Evolutionary conservation across 1,139 yeast genomes (phyloP).

Genomic region (Scheffersomyces parashehatae): DNA sequence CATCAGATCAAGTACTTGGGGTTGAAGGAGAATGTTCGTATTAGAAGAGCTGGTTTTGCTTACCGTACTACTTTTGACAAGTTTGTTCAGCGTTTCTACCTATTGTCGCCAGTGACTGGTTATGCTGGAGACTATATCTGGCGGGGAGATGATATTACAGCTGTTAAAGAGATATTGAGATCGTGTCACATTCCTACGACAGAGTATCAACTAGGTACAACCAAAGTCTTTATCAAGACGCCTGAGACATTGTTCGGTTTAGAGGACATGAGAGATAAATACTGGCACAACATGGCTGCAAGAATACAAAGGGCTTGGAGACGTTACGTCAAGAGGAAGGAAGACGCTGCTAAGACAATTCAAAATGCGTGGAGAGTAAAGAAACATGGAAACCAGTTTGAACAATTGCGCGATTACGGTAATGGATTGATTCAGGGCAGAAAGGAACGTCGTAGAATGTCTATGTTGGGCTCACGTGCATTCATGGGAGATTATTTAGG

Average conservation of each 20-base stretch:
- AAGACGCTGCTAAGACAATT: slow-evolving; percentile 81
- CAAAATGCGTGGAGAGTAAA: slow-evolving; percentile 85
- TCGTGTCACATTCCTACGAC: slow-evolving; percentile 78
- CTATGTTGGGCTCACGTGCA: slow-evolving; percentile 86
- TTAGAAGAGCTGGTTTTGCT: slow-evolving; percentile 98
- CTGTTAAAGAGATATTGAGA: slow-evolving; percentile 73
- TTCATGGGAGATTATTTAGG: slow-evolving; percentile 92
- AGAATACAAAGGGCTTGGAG: slow-evolving; percentile 98
- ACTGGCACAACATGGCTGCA: slow-evolving; percentile 98
- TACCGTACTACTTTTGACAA: slow-evolving; percentile 96
- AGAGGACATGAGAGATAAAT: slow-evolving; percentile 95
- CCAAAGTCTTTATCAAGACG: slow-evolving; percentile 94
- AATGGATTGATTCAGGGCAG: slow-evolving; percentile 65
- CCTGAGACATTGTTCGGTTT: slow-evolving; percentile 96
- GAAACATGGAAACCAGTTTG: slow-evolving; percentile 78
- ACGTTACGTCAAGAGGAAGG: slow-evolving; percentile 74
- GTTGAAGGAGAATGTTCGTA: slow-evolving; percentile 93
- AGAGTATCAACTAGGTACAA: slow-evolving; percentile 90
- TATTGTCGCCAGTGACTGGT: slow-evolving; percentile 85
- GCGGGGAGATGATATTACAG: slow-evolving; percentile 84
- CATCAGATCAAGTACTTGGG: slow-evolving; percentile 97
- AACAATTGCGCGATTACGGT: slow-evolving; percentile 84
- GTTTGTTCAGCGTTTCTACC: slow-evolving; percentile 93
- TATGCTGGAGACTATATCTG: slow-evolving; percentile 98
- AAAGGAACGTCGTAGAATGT: slow-evolving; percentile 88